Conservation (phyloP, 345 rosid species). For the Euphorbia tirucalli region DNA sequence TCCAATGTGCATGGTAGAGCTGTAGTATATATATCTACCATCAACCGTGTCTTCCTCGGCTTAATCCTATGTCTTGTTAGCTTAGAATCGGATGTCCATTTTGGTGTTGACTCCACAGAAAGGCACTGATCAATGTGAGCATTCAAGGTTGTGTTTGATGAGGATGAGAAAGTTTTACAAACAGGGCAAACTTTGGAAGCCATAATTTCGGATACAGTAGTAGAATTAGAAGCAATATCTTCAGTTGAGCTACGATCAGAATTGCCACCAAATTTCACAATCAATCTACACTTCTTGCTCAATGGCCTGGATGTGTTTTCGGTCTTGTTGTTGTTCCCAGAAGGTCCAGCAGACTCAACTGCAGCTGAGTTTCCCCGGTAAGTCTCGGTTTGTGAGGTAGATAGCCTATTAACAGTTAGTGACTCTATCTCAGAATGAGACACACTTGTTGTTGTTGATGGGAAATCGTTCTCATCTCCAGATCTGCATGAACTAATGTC, state of each 20-base stretch:
- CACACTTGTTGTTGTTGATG: conserved; percentile 47
- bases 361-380: conserved; percentile 32
- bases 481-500: conserved; percentile 41
- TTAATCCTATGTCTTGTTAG: conserved; percentile 64
- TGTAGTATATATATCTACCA: conserved; percentile 76
- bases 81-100: conserved; percentile 61
- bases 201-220: conserved; percentile 65
- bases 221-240: conserved; percentile 59
- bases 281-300: conserved; percentile 66
- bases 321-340: conserved; percentile 28
- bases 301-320: conserved; percentile 35
- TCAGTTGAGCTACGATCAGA: conserved; percentile 60
- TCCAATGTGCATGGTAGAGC: conserved; percentile 71
- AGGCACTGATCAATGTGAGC: conserved; percentile 99
- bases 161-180: conserved; percentile 91
- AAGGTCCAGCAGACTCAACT: conserved; percentile 31
- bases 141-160: conserved; percentile 95
- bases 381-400: conserved; percentile 34
- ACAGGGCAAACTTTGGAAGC: conserved; percentile 94
- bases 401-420: conserved; percentile 35
- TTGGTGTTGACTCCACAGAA: conserved; percentile 59
- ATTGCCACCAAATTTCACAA: conserved; percentile 66
- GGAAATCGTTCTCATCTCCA: conserved; percentile 53
- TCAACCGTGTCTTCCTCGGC: conserved; percentile 66
- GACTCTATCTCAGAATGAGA: conserved; percentile 57